Evolutionary conservation across 2,329 filamentous ascomycete genomes (phyloP).

Genomic region (Aspergillus uvarum): DNA sequence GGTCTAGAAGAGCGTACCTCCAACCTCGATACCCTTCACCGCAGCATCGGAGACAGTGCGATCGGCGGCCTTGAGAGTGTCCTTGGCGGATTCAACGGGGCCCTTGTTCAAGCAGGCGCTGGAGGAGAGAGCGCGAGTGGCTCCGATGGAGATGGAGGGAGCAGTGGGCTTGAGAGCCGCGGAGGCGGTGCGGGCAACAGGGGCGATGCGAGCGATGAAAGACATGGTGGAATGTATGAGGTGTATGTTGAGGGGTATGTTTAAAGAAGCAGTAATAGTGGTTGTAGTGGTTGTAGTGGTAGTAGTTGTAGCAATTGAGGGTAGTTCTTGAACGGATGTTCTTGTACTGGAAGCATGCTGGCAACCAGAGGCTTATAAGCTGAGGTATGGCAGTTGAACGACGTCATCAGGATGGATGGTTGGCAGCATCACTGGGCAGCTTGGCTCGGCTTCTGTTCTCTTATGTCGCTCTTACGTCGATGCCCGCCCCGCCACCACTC

Average conservation of each 20-base stretch:
- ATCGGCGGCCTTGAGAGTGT: conserved; percentile 59
- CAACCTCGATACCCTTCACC: conserved; percentile 63
- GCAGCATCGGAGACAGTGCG: conserved; percentile 55
- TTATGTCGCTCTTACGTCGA: conserved; percentile 27
- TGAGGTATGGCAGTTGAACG: not conserved
- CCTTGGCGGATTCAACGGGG: conserved; percentile 56
- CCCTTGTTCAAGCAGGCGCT: conserved; percentile 51
- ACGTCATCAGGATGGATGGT: not conserved
- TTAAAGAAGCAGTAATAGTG: not conserved
- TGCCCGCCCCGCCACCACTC: conserved; percentile 18
- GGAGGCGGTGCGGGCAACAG: conserved; percentile 26
- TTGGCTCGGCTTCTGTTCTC: not conserved
- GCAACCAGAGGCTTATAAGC: not conserved
- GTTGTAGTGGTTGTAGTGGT: not conserved
- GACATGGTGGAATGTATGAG: conserved; percentile 30
- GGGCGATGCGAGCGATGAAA: conserved; percentile 35
- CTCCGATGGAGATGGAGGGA: conserved; percentile 20
- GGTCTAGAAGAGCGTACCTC: conserved; percentile 49
- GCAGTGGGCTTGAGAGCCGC: conserved; percentile 3
- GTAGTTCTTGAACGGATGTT: not conserved
- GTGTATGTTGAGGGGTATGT: not conserved
- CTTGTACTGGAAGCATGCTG: no score
- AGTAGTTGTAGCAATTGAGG: not conserved
- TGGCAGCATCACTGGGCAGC: not conserved
- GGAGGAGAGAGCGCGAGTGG: conserved; percentile 51